Conservation (phyloP, 257 asterid genomes). For the Ocimum tenuiflorum region DNA sequence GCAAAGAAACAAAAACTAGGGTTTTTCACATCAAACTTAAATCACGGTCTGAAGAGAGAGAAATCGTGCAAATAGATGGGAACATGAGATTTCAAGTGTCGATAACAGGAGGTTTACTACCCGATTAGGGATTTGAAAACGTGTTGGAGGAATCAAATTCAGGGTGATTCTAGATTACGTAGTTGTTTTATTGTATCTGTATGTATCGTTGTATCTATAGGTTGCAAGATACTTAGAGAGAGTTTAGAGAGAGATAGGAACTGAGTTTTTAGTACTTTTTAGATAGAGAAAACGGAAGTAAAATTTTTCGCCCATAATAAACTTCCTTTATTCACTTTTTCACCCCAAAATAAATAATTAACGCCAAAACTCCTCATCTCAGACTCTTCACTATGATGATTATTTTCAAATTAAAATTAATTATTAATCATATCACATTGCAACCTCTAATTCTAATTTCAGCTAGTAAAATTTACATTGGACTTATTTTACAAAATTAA, state of each 20-base stretch:
- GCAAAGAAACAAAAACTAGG: constrained; percentile 36
- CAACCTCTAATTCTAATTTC: too few relatives aligned
- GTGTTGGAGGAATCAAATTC: constrained; percentile 39
- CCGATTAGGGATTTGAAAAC: constrained; percentile 36
- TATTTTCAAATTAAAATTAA: too few relatives aligned
- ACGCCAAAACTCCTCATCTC: too few relatives aligned
- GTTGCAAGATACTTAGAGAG: constrained; percentile 32
- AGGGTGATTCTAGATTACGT: constrained; percentile 34
- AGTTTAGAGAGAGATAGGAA: constrained; percentile 19
- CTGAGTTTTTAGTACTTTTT: constrained; percentile 21
- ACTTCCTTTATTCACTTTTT: not conserved
- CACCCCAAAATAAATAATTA: not conserved
- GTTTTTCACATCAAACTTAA: constrained; percentile 35
- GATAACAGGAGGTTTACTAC: constrained; percentile 8
- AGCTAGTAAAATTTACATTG: too few relatives aligned
- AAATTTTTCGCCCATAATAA: constrained; percentile 9
- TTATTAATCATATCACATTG: too few relatives aligned
- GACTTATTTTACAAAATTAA: too few relatives aligned
- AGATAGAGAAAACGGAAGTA: constrained; percentile 11
- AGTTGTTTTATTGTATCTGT: constrained; percentile 28
- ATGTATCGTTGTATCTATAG: constrained; percentile 45
- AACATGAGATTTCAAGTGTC: constrained; percentile 20
- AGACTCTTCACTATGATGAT: not conserved
- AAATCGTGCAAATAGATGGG: constrained; percentile 8
- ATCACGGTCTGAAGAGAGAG: constrained; percentile 21